Percentiles rank a stretch among this genome's conserved stretches.
Evolutionary conservation across 2,329 filamentous ascomycete genomes (phyloP).

Genomic region (Sporothrix globosa): DNA sequence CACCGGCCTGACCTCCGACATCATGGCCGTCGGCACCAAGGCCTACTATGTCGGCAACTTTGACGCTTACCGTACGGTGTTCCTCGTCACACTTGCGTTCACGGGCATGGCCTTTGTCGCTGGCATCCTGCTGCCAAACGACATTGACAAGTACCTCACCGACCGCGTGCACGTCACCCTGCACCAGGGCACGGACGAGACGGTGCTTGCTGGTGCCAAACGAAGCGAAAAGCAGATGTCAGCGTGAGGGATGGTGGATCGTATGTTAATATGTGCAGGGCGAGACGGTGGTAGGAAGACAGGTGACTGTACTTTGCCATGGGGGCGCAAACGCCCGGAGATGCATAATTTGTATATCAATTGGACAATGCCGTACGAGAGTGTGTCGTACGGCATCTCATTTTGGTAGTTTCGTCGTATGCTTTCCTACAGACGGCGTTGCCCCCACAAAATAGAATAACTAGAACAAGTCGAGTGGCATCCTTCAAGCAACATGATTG

Average conservation of each 20-base stretch:
- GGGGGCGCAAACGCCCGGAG: no score
- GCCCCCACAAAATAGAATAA: no score
- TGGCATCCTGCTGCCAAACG: slow-evolving; percentile 43
- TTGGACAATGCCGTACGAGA: no score
- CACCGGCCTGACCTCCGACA: slow-evolving; percentile 41
- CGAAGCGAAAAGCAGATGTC: neutral
- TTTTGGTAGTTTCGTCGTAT: no score
- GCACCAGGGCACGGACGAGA: slow-evolving; percentile 40
- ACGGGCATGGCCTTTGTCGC: slow-evolving; percentile 42
- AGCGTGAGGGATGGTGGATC: neutral
- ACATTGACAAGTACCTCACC: slow-evolving; percentile 43
- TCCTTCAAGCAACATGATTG: no score
- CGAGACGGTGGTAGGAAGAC: neutral
- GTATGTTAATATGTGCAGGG: neutral
- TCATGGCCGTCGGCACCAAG: slow-evolving; percentile 40
- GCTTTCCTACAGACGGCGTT: no score
- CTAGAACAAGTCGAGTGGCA: no score
- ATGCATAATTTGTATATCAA: no score
- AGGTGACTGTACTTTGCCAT: no score
- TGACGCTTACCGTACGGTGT: slow-evolving; percentile 44
- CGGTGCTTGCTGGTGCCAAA: slow-evolving; percentile 25
- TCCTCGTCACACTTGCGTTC: slow-evolving; percentile 45
- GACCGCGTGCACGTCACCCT: slow-evolving; percentile 44
- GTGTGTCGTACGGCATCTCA: no score
- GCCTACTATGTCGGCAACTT: slow-evolving; percentile 45